Evolutionary conservation across 768 basidiomycete genomes (phyloP).

Genomic region (Suillus fuscotomentosus): DNA sequence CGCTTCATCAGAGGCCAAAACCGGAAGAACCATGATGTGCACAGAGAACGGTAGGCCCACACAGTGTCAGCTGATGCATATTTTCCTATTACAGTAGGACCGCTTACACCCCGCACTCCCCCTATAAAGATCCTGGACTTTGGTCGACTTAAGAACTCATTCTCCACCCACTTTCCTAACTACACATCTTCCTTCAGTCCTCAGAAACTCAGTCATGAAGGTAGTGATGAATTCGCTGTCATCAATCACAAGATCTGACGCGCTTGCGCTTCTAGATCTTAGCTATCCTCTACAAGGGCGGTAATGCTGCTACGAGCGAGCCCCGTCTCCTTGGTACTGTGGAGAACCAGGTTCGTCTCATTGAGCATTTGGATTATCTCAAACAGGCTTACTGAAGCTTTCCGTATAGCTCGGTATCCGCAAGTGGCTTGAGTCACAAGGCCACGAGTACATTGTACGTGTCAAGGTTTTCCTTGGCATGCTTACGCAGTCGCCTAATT

Average conservation of each 20-base stretch:
- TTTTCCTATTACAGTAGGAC: constrained; percentile 5
- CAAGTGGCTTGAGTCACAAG: constrained; percentile 64
- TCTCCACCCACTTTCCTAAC: constrained; percentile 14
- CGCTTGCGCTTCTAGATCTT: constrained; percentile 47
- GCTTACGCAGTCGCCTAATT: constrained; percentile 6
- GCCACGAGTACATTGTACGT: constrained; percentile 73
- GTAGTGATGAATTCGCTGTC: constrained; percentile 19
- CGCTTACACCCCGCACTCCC: constrained; percentile 4
- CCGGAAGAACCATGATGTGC: constrained; percentile 4
- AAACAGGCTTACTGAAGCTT: neutral
- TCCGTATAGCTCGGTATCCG: constrained; percentile 62
- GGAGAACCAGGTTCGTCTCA: constrained; percentile 63
- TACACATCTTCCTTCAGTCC: constrained; percentile 1
- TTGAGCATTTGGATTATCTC: neutral
- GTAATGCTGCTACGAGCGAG: constrained; percentile 62
- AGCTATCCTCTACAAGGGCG: constrained; percentile 73
- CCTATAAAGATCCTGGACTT: constrained; percentile 20
- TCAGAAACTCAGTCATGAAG: constrained; percentile 39
- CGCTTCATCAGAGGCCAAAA: constrained; percentile 3
- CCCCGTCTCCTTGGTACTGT: constrained; percentile 76
- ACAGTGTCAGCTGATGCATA: constrained; percentile 17
- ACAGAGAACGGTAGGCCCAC: constrained; percentile 2
- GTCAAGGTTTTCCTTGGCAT: neutral
- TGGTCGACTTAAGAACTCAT: neutral
- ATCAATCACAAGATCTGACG: neutral